phyloP scores from a whole-genome alignment of 768 basidiomycete genomes.

The Suillus cothurnatus region DNA sequence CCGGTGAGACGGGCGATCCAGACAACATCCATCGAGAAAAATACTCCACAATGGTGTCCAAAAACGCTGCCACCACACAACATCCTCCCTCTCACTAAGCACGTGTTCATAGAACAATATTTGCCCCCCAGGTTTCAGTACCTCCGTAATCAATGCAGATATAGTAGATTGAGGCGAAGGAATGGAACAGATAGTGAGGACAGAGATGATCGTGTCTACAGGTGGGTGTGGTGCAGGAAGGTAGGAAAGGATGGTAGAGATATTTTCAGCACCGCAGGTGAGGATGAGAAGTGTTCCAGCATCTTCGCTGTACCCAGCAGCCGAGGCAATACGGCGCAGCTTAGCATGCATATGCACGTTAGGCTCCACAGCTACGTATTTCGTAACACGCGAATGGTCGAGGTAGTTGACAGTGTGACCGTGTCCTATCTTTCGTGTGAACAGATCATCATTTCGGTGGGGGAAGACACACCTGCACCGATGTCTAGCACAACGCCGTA shows the following conservation, averaged over 20 bases:
- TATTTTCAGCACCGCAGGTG: conserved; percentile 64
- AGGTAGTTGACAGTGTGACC: conserved; percentile 69
- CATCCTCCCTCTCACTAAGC: conserved; percentile 48
- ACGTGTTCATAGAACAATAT: conserved; percentile 77
- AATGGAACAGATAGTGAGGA: conserved; percentile 68
- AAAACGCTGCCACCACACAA: conserved; percentile 72
- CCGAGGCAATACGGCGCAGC: conserved; percentile 50
- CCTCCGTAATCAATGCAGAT: conserved; percentile 44
- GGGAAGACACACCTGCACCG: conserved; percentile 55
- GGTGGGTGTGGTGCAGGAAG: conserved; percentile 33
- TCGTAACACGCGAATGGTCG: conserved; percentile 51
- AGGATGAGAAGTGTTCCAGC: conserved; percentile 60
- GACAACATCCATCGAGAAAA: conserved; percentile 62
- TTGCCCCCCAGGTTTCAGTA: conserved; percentile 65
- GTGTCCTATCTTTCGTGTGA: conserved; percentile 43
- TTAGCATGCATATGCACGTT: conserved; percentile 62
- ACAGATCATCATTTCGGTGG: not conserved
- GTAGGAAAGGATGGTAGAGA: conserved; percentile 45
- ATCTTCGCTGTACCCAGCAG: conserved; percentile 54
- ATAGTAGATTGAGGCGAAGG: conserved; percentile 56
- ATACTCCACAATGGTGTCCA: conserved; percentile 73
- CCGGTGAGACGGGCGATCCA: conserved; percentile 57
- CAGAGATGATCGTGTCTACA: conserved; percentile 64
- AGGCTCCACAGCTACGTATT: conserved; percentile 75
- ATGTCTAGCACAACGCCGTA: conserved; percentile 65